phyloP scores from a whole-genome alignment of 1,139 yeast genomes.

The Yamadazyma conglobata region DNA sequence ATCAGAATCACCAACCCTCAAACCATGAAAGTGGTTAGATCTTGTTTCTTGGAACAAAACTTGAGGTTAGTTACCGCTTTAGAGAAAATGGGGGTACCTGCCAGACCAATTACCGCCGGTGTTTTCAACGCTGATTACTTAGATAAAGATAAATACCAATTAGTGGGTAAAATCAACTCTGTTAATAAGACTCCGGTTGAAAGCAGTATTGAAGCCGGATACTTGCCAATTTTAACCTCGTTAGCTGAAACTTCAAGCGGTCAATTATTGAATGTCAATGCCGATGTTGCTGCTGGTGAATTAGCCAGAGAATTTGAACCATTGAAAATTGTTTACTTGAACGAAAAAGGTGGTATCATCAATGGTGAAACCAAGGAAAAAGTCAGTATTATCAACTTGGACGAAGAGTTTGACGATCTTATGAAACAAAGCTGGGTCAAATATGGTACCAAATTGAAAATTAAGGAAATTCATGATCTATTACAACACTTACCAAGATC shows the following conservation, averaged over 20 bases:
- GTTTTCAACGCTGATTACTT: slow-evolving; percentile 92
- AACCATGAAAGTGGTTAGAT: slow-evolving; percentile 94
- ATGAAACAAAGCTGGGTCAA: slow-evolving; percentile 97
- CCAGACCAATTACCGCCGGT: slow-evolving; percentile 98
- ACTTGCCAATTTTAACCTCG: slow-evolving; percentile 92
- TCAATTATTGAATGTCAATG: slow-evolving; percentile 93
- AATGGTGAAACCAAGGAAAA: slow-evolving; percentile 92
- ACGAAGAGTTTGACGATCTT: slow-evolving; percentile 89
- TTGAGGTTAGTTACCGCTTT: slow-evolving; percentile 91
- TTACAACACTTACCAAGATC: slow-evolving; percentile 93
- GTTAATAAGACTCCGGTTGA: slow-evolving; percentile 92
- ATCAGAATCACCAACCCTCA: slow-evolving; percentile 92
- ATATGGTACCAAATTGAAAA: slow-evolving; percentile 95
- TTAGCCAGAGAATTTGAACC: slow-evolving; percentile 97
- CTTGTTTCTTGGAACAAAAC: slow-evolving; percentile 92
- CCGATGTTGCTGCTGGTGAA: slow-evolving; percentile 99
- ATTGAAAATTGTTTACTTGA: slow-evolving; percentile 88
- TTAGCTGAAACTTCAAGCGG: slow-evolving; percentile 96
- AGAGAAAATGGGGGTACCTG: slow-evolving; percentile 94
- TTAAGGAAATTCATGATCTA: slow-evolving; percentile 92
- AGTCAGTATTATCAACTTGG: slow-evolving; percentile 84
- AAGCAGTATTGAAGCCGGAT: slow-evolving; percentile 94
- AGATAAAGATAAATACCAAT: slow-evolving; percentile 84
- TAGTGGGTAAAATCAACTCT: slow-evolving; percentile 84
- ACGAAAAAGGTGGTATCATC: slow-evolving; percentile 96